phyloP scores from a whole-genome alignment of 2,329 filamentous ascomycete genomes.

The Diaporthe citriasiana region DNA sequence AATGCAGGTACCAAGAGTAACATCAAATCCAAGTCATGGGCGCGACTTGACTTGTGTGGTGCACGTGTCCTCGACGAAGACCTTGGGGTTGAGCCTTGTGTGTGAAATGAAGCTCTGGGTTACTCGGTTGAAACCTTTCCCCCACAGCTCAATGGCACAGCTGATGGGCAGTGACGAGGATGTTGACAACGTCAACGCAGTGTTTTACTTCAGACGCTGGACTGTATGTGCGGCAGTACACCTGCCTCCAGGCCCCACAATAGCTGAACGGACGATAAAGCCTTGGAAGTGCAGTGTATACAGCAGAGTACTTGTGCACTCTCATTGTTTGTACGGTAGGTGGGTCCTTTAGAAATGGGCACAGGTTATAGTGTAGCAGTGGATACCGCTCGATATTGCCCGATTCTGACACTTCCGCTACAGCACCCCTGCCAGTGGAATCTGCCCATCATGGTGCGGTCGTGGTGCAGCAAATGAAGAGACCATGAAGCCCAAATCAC shows the following conservation, averaged over 20 bases:
- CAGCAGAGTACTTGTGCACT: no score
- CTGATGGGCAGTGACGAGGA: not conserved
- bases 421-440: slow-evolving; percentile 23
- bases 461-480: slow-evolving; percentile 29
- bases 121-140: not conserved
- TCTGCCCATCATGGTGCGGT: slow-evolving; percentile 28
- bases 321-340: not conserved
- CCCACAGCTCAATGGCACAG: not conserved
- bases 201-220: not conserved
- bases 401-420: slow-evolving; percentile 18
- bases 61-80: not conserved
- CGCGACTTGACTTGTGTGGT: not conserved
- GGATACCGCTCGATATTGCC: slow-evolving; percentile 19
- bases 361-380: slow-evolving; percentile 3
- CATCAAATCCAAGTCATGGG: not conserved
- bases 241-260: not conserved
- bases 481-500: slow-evolving; percentile 2
- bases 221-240: no score
- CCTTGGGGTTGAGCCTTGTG: not conserved
- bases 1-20: not conserved
- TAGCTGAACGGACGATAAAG: not conserved
- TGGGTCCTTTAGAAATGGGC: slow-evolving; percentile 4
- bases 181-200: not conserved
- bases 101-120: not conserved
- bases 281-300: not conserved